Evolutionary conservation across 805 yeast genomes (phyloP), one percentile per base, ranked within the genome.

Genomic region (Starmerella ratchasimensis): DNA sequence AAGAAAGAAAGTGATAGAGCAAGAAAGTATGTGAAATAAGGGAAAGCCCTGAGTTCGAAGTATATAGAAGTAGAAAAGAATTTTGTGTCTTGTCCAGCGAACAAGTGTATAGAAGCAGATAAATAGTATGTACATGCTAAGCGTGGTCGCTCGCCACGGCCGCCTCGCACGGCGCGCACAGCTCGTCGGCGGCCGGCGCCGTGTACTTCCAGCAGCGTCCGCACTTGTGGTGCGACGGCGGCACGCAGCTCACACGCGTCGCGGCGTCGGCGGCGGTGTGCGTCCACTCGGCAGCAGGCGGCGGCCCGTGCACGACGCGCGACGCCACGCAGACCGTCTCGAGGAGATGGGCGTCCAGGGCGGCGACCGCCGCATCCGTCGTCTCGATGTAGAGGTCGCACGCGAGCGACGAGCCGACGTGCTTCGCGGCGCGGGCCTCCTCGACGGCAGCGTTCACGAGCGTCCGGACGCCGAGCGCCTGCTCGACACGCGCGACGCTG

Each of bases 171-270:
- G 90, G 69, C 1, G 37, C 29, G 56, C 98, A 88, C 21, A 84
- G 60, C 1, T 55, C 56, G 9, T 72, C 72, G 25, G 67, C 73
- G 0, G 44, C 48, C 0, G 51, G 57, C 0, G 93, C 63, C 6
- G 70, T 71, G 53, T 60, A 74, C 51, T 81, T 81, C 98, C 98
- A 90, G 59, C 98, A 90, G 54, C 98, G 69, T 5, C 94, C 94
- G 55, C 98, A 90, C 51, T 84, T 84, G 36, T 60, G 59, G 2
- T 62, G 52, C 0, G 54, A 40, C 0, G 83, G 68, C 4, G 65
- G 63, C 6, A 64, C 57, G 2, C 78, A 67, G 2, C 55, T 44
- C 3, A 71, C 50, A 1, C 46, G 47, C 5, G 64, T 39, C 3
- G 36, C 52, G 7, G 48, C 49, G 2, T 55, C 62, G 6, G 49